Percentiles rank a stretch among this genome's conserved stretches.
Conservation (phyloP, 257 asterid genomes). For the Solanum rostratum region DNA sequence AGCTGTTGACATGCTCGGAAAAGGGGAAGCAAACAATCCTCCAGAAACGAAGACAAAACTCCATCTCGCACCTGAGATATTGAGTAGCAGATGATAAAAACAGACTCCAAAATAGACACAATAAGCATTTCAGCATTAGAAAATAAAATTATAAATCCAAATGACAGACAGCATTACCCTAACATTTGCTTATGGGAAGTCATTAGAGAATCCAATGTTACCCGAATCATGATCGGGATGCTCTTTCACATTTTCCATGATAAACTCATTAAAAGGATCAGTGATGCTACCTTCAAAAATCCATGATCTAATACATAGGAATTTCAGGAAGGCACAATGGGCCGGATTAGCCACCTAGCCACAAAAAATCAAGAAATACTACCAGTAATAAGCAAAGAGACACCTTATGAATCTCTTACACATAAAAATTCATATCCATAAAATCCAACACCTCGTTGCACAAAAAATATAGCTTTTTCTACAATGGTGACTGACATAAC, state of each 20-base stretch:
- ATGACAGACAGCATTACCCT: constrained; percentile 43
- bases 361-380: background rate
- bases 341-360: constrained; percentile 81
- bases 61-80: constrained; percentile 70
- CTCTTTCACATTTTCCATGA: constrained; percentile 43
- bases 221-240: constrained; percentile 18
- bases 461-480: background rate
- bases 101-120: constrained; percentile 10
- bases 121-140: constrained; percentile 4
- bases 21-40: constrained; percentile 63
- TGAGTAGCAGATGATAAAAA: constrained; percentile 9
- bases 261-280: constrained; percentile 79
- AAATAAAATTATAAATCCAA: constrained; percentile 3
- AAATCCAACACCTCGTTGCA: background rate
- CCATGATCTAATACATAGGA: constrained; percentile 90
- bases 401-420: background rate
- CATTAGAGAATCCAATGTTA: constrained; percentile 23
- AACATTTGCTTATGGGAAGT: constrained; percentile 49
- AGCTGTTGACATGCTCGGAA: constrained; percentile 98
- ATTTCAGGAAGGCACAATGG: constrained; percentile 69
- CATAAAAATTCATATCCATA: background rate
- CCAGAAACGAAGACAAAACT: constrained; percentile 79
- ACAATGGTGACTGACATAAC: background rate
- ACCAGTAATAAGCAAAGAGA: background rate
- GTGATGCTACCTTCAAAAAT: constrained; percentile 67